Evolutionary conservation across 495 filamentous ascomycete species (phyloP).

Genomic region (Margaritispora aquatica): DNA sequence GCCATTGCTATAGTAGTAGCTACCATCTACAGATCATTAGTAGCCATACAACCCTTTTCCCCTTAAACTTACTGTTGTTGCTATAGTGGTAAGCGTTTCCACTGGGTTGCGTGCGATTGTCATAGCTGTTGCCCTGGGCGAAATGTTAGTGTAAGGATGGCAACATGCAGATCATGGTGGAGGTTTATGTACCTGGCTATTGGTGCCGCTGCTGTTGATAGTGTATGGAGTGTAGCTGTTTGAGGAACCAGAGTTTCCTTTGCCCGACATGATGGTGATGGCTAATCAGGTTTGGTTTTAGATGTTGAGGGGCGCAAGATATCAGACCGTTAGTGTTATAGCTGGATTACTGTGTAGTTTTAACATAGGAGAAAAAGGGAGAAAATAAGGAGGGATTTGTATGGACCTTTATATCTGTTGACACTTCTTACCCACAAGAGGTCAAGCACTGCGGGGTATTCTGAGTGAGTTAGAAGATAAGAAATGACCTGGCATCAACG

Average conservation of each 20-base stretch:
- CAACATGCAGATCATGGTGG: neutral
- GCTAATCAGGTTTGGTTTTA: too few species aligned
- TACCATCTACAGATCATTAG: conserved; percentile 13
- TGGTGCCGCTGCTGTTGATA: conserved; percentile 13
- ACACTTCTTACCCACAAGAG: too few species aligned
- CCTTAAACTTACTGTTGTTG: conserved; percentile 20
- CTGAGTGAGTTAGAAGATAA: too few species aligned
- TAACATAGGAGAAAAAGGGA: too few species aligned
- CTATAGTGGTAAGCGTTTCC: conserved; percentile 22
- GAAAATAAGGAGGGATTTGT: too few species aligned
- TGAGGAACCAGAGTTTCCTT: conserved; percentile 4
- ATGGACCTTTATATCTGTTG: too few species aligned
- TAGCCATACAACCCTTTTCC: too few species aligned
- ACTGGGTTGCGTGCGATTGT: conserved; percentile 17
- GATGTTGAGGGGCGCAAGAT: too few species aligned
- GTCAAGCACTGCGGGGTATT: too few species aligned
- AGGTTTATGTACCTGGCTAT: conserved; percentile 12
- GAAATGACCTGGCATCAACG: too few species aligned
- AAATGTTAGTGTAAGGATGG: neutral
- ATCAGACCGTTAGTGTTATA: too few species aligned
- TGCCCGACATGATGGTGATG: conserved; percentile 8
- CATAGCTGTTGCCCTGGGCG: conserved; percentile 23
- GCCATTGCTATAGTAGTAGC: conserved; percentile 21
- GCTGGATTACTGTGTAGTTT: too few species aligned
- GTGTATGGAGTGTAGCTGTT: conserved; percentile 17